Evolutionary conservation across 2,329 filamentous ascomycete species (phyloP).

Genomic region (Aureobasidium mangrovei): DNA sequence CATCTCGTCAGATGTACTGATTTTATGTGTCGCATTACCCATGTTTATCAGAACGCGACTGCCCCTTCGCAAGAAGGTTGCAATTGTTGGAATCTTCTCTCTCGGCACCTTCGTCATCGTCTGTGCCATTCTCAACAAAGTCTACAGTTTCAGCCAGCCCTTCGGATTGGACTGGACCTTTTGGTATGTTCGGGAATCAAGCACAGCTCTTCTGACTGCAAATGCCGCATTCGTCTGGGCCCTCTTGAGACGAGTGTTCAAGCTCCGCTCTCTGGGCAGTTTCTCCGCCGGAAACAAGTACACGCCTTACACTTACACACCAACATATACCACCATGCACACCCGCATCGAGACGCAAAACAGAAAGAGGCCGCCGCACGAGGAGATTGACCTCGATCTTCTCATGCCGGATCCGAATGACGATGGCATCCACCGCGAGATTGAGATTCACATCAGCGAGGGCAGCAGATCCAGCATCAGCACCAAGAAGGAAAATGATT

Average conservation of each 20-base stretch:
- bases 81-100: conserved; percentile 47
- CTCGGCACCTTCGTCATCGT: conserved; percentile 50
- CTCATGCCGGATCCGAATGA: conserved; percentile 8
- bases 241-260: conserved; percentile 12
- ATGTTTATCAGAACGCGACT: conserved; percentile 37
- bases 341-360: not conserved
- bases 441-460: not conserved
- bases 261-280: conserved; percentile 14
- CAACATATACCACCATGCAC: conserved; percentile 5
- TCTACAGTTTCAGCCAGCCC: conserved; percentile 50
- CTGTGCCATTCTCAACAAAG: conserved; percentile 51
- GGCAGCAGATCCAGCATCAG: not conserved
- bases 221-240: conserved; percentile 55
- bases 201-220: conserved; percentile 51
- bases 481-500: not conserved
- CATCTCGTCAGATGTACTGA: conserved; percentile 38
- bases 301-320: not conserved
- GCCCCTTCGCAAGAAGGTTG: conserved; percentile 42
- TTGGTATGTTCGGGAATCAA: conserved; percentile 53
- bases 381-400: conserved; percentile 3
- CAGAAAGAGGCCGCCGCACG: not conserved
- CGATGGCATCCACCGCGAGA: conserved; percentile 10
- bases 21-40: conserved; percentile 37
- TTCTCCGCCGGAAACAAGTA: not conserved
- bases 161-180: conserved; percentile 49